A percentile compares a stretch with the other conserved stretches of the same genome.
Conservation (phyloP, 495 filamentous ascomycete species). For the Apiosordaria backusii region DNA sequence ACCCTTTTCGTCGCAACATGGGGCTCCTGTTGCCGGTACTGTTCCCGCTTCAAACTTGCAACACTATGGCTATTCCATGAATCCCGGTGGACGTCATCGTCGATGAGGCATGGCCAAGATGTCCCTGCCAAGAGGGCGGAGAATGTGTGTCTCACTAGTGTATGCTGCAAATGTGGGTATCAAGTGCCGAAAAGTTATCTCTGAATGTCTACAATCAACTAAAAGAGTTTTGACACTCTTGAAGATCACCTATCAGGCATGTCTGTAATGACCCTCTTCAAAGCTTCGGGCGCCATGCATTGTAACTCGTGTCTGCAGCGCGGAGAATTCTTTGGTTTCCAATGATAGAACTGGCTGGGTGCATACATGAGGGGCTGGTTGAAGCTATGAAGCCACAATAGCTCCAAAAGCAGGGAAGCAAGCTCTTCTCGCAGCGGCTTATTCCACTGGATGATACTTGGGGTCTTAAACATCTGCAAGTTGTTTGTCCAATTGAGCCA, state of each 20-base stretch:
- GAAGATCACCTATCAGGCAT: neutral
- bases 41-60: too few species aligned
- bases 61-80: neutral
- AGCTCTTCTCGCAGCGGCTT: neutral
- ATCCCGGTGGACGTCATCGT: neutral
- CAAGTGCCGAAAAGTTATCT: neutral
- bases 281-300: neutral
- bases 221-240: neutral
- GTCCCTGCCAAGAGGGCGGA: neutral
- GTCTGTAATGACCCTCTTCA: neutral
- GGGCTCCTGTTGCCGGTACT: neutral
- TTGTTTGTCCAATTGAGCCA: neutral
- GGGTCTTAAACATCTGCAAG: neutral
- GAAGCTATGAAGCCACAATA: neutral
- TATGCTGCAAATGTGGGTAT: neutral
- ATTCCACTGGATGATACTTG: neutral
- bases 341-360: neutral
- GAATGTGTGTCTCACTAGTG: neutral
- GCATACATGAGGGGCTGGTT: neutral
- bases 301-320: neutral
- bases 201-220: neutral
- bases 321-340: neutral
- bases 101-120: neutral
- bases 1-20: neutral
- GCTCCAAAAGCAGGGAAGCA: neutral